Evolutionary conservation across 495 filamentous ascomycete genomes (phyloP).

Genomic region (Ramalina intermedia): DNA sequence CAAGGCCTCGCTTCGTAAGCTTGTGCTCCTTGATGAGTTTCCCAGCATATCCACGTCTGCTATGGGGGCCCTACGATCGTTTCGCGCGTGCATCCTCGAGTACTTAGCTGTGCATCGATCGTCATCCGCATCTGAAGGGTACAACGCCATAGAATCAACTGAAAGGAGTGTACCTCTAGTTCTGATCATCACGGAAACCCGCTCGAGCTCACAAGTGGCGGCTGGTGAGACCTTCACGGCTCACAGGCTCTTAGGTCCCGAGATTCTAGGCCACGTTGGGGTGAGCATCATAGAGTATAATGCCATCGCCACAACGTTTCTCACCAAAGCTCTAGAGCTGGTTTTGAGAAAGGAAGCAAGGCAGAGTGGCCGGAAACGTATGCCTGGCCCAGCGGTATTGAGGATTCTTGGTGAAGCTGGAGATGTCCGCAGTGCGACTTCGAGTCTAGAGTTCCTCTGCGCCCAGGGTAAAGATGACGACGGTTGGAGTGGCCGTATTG

Average conservation of each 20-base stretch:
- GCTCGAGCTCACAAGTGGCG: constrained; percentile 58
- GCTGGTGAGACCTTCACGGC: constrained; percentile 79
- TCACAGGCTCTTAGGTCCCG: constrained; percentile 71
- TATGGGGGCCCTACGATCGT: constrained; percentile 52
- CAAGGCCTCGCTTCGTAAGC: constrained; percentile 22
- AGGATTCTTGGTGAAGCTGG: constrained; percentile 66
- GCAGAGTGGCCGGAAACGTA: constrained; percentile 48
- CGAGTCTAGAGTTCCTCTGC: constrained; percentile 80
- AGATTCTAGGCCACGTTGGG: constrained; percentile 63
- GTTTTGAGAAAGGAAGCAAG: constrained; percentile 69
- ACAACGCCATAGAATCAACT: not conserved
- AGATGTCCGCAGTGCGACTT: constrained; percentile 82
- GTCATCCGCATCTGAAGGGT: constrained; percentile 23
- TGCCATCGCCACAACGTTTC: constrained; percentile 70
- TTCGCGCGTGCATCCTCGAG: constrained; percentile 58
- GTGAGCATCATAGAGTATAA: constrained; percentile 80
- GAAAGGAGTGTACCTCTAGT: constrained; percentile 53
- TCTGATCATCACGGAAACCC: constrained; percentile 80
- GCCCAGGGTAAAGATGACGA: constrained; percentile 54
- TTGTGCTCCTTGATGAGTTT: constrained; percentile 90
- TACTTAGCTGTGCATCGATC: constrained; percentile 52
- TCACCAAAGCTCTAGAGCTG: constrained; percentile 67
- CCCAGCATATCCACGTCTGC: constrained; percentile 64
- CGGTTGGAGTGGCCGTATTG: constrained; percentile 52
- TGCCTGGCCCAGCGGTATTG: constrained; percentile 57